Evolutionary conservation across 768 basidiomycete species (phyloP).

Genomic region (Suillus placidus): DNA sequence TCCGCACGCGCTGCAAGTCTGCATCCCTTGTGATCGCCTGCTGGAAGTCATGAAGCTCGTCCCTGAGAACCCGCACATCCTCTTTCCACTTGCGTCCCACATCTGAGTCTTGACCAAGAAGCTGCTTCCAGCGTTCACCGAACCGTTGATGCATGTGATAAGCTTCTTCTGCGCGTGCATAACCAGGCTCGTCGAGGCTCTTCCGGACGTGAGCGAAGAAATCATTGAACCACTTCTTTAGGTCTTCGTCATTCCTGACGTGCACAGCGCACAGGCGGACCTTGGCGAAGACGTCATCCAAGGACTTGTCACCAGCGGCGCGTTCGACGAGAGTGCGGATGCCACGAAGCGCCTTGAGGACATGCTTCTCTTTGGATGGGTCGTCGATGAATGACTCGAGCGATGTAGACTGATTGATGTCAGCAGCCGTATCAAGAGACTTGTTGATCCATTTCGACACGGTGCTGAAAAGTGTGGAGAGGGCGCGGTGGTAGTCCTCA

Average conservation of each 20-base stretch:
- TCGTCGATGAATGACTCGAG: constrained; percentile 63
- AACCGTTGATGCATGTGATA: constrained; percentile 45
- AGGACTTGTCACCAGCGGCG: constrained; percentile 47
- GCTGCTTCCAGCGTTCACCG: constrained; percentile 49
- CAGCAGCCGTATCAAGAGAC: constrained; percentile 51
- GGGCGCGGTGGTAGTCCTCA: constrained; percentile 55
- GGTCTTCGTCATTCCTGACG: constrained; percentile 53
- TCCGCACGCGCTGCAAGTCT: constrained; percentile 49
- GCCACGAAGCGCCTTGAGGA: constrained; percentile 51
- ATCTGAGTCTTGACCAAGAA: constrained; percentile 48
- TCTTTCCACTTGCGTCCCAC: constrained; percentile 52
- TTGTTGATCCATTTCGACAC: constrained; percentile 59
- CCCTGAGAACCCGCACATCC: constrained; percentile 48
- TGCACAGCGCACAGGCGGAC: constrained; percentile 48
- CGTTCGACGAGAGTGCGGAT: constrained; percentile 52
- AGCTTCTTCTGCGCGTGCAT: constrained; percentile 52
- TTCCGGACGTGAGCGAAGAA: constrained; percentile 49
- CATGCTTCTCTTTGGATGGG: constrained; percentile 62
- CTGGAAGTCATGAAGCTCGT: constrained; percentile 48
- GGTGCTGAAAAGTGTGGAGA: constrained; percentile 59
- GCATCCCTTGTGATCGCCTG: constrained; percentile 49
- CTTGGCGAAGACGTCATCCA: constrained; percentile 50
- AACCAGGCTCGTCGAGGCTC: constrained; percentile 53
- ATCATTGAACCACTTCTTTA: constrained; percentile 58
- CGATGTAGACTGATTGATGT: constrained; percentile 44